Evolutionary conservation across 495 filamentous ascomycete species (phyloP).

Genomic region (Penicillium tannophilum): DNA sequence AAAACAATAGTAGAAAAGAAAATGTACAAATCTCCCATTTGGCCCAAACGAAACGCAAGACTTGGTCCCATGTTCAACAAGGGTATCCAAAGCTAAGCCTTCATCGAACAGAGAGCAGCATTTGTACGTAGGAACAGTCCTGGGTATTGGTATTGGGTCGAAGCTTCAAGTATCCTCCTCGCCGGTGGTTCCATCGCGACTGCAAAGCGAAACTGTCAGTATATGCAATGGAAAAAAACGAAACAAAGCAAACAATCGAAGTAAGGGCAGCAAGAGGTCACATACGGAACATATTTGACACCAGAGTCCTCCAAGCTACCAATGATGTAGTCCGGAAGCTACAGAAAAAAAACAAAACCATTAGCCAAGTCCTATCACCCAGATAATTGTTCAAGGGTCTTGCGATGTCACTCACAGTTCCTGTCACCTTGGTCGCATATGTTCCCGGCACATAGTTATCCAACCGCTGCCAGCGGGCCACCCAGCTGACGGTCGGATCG

Average conservation of each 20-base stretch:
- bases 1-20: background rate
- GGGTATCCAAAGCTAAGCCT: background rate
- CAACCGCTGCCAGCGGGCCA: conserved; percentile 91
- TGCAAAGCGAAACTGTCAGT: conserved; percentile 21
- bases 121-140: background rate
- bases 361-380: background rate
- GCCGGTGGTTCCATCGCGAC: conserved; percentile 53
- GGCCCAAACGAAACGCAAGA: background rate
- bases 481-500: conserved; percentile 82
- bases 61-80: background rate
- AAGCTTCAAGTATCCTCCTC: conserved; percentile 43
- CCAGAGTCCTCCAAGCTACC: conserved; percentile 67
- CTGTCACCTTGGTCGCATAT: conserved; percentile 92
- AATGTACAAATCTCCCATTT: background rate
- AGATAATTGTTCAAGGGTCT: background rate
- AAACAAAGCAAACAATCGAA: background rate
- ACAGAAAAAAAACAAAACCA: background rate
- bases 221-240: background rate
- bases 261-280: conserved; percentile 2
- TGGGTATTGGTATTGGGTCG: background rate
- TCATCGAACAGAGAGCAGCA: background rate
- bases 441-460: conserved; percentile 82
- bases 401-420: conserved; percentile 51
- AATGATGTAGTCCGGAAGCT: conserved; percentile 67
- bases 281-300: conserved; percentile 67